phyloP scores from a whole-genome alignment of 345 rosid species.

The Barbarea vulgaris region DNA sequence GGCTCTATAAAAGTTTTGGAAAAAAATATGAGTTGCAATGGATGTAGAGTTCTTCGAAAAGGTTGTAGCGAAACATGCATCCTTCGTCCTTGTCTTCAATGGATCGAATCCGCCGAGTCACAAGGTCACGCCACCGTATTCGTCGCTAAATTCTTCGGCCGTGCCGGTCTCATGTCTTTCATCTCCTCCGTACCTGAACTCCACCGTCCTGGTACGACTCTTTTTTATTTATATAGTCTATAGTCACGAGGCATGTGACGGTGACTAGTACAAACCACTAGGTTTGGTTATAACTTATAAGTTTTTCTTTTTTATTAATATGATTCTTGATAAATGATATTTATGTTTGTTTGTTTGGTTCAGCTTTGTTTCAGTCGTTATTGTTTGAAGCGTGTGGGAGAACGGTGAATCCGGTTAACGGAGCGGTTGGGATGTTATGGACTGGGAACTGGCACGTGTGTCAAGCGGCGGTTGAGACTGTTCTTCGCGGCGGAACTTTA shows the following conservation, averaged over 20 bases:
- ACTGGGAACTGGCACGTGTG: constrained; percentile 67
- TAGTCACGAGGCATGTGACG: not conserved
- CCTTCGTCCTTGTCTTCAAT: constrained; percentile 85
- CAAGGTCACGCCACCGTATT: constrained; percentile 97
- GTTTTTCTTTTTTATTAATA: too few relatives aligned
- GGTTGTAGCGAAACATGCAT: constrained; percentile 96
- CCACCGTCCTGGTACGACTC: constrained; percentile 71
- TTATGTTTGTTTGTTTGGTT: not conserved
- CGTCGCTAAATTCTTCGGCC: constrained; percentile 98
- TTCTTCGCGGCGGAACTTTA: constrained; percentile 59
- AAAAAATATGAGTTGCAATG: constrained; percentile 75
- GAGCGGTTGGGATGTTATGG: constrained; percentile 70
- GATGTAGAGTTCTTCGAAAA: constrained; percentile 89
- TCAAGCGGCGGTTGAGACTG: constrained; percentile 57
- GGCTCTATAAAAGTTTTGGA: not conserved
- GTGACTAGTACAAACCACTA: not conserved
- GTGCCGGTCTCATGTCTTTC: constrained; percentile 97
- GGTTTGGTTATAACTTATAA: not conserved
- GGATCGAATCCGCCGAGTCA: constrained; percentile 86
- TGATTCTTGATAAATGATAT: not conserved
- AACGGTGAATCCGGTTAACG: constrained; percentile 63
- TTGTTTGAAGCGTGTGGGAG: constrained; percentile 70
- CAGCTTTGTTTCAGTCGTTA: constrained; percentile 73
- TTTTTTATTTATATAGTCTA: not conserved
- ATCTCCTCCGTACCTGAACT: constrained; percentile 82